Conservation (phyloP, 306 rosid genomes). For the Neltuma alba region DNA sequence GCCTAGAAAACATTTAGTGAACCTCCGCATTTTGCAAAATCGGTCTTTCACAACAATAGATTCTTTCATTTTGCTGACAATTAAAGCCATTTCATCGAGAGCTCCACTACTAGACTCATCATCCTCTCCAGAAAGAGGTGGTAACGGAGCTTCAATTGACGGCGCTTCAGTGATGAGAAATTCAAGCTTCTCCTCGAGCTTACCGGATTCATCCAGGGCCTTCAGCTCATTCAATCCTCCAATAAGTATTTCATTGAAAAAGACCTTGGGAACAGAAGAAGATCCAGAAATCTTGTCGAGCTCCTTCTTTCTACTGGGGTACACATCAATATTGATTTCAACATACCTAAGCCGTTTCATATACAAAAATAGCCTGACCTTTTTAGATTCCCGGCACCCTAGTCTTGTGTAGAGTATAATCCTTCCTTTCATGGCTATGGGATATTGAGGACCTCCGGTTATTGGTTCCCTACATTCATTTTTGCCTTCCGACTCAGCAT, state of each 20-base stretch:
- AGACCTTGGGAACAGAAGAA: slow-evolving; percentile 67
- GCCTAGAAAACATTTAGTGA: slow-evolving; percentile 63
- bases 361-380: slow-evolving; percentile 58
- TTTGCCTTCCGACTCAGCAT: slow-evolving; percentile 42
- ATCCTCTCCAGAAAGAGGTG: slow-evolving; percentile 91
- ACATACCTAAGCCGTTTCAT: slow-evolving; percentile 68
- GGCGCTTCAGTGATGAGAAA: slow-evolving; percentile 63
- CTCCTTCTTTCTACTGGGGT: slow-evolving; percentile 70
- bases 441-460: slow-evolving; percentile 40
- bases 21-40: slow-evolving; percentile 72
- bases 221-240: slow-evolving; percentile 67
- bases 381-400: slow-evolving; percentile 69
- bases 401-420: slow-evolving; percentile 68
- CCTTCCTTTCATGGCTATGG: slow-evolving; percentile 66
- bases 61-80: slow-evolving; percentile 79
- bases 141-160: slow-evolving; percentile 67
- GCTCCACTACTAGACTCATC: slow-evolving; percentile 68
- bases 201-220: slow-evolving; percentile 60
- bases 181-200: slow-evolving; percentile 74
- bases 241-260: slow-evolving; percentile 69
- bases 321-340: slow-evolving; percentile 76
- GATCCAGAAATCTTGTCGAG: slow-evolving; percentile 69
- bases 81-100: slow-evolving; percentile 76
- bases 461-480: slow-evolving; percentile 40
- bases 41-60: slow-evolving; percentile 61